Percentiles rank a stretch among this genome's conserved stretches.
These are phyloP conservation scores for Pichia occidentalis DNA, from an alignment of 805 yeast genomes.

Conservation along the genomic window DNA sequence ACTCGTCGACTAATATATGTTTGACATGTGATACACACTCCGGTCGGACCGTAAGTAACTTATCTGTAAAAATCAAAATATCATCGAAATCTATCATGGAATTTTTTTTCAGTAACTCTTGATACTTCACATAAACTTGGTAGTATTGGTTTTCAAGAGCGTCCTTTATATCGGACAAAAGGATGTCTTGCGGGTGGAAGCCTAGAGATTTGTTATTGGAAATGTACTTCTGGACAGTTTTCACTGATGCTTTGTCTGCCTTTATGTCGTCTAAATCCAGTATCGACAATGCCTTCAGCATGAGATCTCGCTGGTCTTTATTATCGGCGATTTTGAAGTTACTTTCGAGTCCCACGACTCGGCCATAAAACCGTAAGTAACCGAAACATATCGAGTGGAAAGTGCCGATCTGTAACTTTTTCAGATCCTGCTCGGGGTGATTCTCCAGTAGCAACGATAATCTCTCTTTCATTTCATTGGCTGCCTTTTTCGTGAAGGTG, in stretches of 20 bases:
- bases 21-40: constrained; percentile 43
- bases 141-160: constrained; percentile 28
- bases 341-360: constrained; percentile 35
- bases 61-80: constrained; percentile 50
- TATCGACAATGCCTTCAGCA: constrained; percentile 25
- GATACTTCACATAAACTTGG: constrained; percentile 47
- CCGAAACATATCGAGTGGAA: constrained; percentile 78
- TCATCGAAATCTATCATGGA: constrained; percentile 78
- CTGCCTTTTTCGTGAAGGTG: constrained; percentile 91
- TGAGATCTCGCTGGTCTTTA: constrained; percentile 45
- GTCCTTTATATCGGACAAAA: constrained; percentile 18
- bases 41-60: constrained; percentile 38
- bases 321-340: constrained; percentile 57
- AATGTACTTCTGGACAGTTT: constrained; percentile 38
- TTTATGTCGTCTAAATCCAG: constrained; percentile 9
- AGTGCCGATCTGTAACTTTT: constrained; percentile 68
- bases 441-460: constrained; percentile 33
- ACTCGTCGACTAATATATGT: constrained; percentile 87
- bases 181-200: constrained; percentile 33
- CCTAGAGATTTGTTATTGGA: constrained; percentile 55
- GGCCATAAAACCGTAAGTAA: constrained; percentile 51
- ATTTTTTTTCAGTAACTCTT: constrained; percentile 36
- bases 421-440: constrained; percentile 27
- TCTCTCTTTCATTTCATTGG: constrained; percentile 73
- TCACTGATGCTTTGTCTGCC: constrained; percentile 33